Percentiles rank a stretch among this genome's conserved stretches.
phyloP scores from a whole-genome alignment of 257 asterid genomes.

The Mentha longifolia region DNA sequence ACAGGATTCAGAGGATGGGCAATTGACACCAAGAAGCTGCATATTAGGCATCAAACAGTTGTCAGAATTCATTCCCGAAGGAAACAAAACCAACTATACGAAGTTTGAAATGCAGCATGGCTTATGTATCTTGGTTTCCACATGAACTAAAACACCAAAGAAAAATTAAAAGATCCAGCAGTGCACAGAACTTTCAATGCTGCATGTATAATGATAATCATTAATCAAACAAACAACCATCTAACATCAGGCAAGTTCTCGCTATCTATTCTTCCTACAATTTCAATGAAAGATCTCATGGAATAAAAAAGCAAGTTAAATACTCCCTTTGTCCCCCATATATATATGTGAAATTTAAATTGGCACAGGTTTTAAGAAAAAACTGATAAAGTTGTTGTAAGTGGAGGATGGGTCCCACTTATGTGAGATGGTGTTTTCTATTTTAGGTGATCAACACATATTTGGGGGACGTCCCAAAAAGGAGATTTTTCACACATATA shows the following conservation, averaged over 20 bases:
- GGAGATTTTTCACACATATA: too few relatives aligned
- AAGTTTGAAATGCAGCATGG: slow-evolving; percentile 12
- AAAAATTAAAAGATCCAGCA: background rate
- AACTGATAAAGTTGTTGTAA: too few relatives aligned
- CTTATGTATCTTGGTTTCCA: slow-evolving; percentile 26
- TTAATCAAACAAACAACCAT: slow-evolving; percentile 16
- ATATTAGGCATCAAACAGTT: slow-evolving; percentile 26
- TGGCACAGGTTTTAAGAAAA: too few relatives aligned
- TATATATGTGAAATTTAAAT: too few relatives aligned
- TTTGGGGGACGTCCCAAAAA: too few relatives aligned
- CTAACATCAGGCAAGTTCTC: slow-evolving; percentile 2
- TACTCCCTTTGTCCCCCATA: background rate
- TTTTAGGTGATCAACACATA: too few relatives aligned
- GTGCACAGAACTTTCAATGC: background rate
- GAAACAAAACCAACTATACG: slow-evolving; percentile 3
- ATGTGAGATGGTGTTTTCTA: too few relatives aligned
- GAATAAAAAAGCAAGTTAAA: background rate
- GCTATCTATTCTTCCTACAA: background rate
- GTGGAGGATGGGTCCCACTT: too few relatives aligned
- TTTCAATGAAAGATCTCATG: slow-evolving; percentile 2
- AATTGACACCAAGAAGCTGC: slow-evolving; percentile 84
- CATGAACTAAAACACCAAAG: slow-evolving; percentile 12
- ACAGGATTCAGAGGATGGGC: slow-evolving; percentile 74
- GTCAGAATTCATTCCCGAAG: slow-evolving; percentile 3
- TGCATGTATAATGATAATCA: background rate